These are phyloP conservation scores for Yamadazyma dendronema DNA, from an alignment of 1,139 yeast species.

Conservation along the genomic window DNA sequence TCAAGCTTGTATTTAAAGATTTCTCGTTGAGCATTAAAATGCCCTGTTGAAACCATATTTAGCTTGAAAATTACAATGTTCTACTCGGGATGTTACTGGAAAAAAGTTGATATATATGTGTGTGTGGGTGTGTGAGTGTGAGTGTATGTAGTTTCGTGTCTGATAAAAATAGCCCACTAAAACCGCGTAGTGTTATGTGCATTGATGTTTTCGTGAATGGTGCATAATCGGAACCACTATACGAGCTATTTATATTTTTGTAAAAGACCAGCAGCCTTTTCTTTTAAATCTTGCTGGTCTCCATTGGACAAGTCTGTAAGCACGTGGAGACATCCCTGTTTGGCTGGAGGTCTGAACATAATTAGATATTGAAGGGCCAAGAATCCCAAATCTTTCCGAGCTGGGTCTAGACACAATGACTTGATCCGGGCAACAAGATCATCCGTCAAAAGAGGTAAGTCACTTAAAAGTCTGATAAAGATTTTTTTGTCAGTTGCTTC, in stretches of 20 bases:
- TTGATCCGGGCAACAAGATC: conserved; percentile 62
- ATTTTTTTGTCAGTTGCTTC: conserved; percentile 78
- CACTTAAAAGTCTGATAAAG: conserved; percentile 80
- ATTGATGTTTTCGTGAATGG: too few relatives aligned
- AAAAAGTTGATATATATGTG: not conserved
- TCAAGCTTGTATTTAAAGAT: conserved; percentile 37
- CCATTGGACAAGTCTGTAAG: conserved; percentile 54
- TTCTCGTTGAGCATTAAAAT: conserved; percentile 22
- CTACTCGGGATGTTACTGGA: not conserved
- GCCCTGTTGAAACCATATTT: conserved; percentile 6
- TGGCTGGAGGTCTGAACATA: conserved; percentile 88
- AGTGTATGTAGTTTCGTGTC: not conserved
- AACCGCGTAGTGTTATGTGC: too few relatives aligned
- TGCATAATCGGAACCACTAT: not conserved
- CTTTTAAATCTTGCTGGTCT: conserved; percentile 53
- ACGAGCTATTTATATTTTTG: conserved; percentile 35
- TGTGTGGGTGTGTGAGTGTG: not conserved
- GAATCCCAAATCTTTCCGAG: conserved; percentile 74
- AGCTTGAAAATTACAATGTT: not conserved
- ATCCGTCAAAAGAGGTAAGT: conserved; percentile 71
- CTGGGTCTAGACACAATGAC: conserved; percentile 84
- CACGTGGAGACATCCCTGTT: conserved; percentile 61
- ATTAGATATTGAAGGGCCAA: conserved; percentile 77
- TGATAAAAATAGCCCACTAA: too few relatives aligned
- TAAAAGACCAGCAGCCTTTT: conserved; percentile 53